phyloP scores from a whole-genome alignment of 306 rosid genomes.

The Ceratonia siliqua region DNA sequence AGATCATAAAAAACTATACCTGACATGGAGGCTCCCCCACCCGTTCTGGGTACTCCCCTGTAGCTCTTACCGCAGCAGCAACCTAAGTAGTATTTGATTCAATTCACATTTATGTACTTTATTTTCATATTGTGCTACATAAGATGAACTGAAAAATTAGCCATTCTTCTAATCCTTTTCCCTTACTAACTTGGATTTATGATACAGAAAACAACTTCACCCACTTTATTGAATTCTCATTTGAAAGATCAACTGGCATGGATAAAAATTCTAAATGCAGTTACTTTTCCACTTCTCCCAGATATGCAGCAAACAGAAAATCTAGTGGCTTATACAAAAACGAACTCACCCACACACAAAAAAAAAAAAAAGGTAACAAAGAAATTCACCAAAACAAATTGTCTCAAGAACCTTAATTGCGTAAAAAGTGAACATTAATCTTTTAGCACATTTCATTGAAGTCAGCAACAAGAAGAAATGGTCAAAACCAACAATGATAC shows the following conservation, averaged over 20 bases:
- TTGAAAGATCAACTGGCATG: neutral
- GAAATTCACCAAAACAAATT: neutral
- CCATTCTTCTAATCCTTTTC: neutral
- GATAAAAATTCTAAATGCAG: conserved; percentile 1
- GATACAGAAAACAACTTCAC: neutral
- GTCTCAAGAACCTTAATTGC: neutral
- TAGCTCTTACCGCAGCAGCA: conserved; percentile 83
- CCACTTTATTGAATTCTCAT: neutral
- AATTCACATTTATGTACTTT: conserved; percentile 23
- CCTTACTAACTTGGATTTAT: neutral
- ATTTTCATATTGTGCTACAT: neutral
- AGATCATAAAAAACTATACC: conserved; percentile 41
- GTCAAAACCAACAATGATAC: neutral
- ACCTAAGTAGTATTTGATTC: conserved; percentile 49
- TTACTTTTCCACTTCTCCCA: neutral
- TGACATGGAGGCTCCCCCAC: conserved; percentile 83
- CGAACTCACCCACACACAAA: neutral
- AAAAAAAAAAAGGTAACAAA: neutral
- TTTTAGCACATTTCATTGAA: neutral
- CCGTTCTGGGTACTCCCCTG: conserved; percentile 95
- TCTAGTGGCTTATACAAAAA: neutral
- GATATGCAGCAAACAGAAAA: no score
- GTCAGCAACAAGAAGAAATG: neutral
- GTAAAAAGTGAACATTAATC: neutral
- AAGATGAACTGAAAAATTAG: neutral